Evolutionary conservation across 192 early-diverging fungal genomes (phyloP), one percentile per base, ranked within the genome.

Genomic region (Podila epigama): DNA sequence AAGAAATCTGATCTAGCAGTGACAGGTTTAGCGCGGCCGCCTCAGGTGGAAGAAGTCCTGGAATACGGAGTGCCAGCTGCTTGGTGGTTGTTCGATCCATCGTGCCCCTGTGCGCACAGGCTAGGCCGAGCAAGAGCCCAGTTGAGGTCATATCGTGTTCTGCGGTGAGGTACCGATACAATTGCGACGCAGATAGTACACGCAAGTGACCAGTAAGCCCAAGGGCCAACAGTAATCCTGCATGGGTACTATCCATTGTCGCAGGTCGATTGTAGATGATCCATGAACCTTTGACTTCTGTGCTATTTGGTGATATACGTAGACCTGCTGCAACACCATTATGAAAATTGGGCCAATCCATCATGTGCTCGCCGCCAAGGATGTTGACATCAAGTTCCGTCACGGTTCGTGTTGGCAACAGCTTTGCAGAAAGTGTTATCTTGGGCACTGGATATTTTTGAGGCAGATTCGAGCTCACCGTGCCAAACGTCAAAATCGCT

Each of bases 321-420:
- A 97, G 82, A 5, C 89, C 95, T 1, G 88, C 84, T 22, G 93
- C 89, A 1, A 94, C 95, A 3, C 95, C 96, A 57, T 92, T 90
- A 73, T 98, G 95, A 64, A 98, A 98, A 22, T 89, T 81, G 3
- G 95, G 90, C 95, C 95, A 97, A 59, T 87, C 83, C 20, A 88
- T 35, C 27, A 84, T 64, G 11, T 87, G 75, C 3, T 85, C 75
- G 8, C 81, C 48, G 1, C 70, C 64, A 36, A 84, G 22, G 5
- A 67, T 41, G 18, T 58, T 50, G 1, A 80, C 48, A 35, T 91
- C 89, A 9, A 87, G 58, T 27, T 84, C 70, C 22, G 90, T 88
- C 15, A 83, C 69, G 7, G 86, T 70, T 41, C 86, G 88, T 22
- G 85, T 44, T 0, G 94, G 94, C 8, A 89, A 75, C 15, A 97